Conservation (phyloP, 2,329 filamentous ascomycete species). For the Drechslera avenae region DNA sequence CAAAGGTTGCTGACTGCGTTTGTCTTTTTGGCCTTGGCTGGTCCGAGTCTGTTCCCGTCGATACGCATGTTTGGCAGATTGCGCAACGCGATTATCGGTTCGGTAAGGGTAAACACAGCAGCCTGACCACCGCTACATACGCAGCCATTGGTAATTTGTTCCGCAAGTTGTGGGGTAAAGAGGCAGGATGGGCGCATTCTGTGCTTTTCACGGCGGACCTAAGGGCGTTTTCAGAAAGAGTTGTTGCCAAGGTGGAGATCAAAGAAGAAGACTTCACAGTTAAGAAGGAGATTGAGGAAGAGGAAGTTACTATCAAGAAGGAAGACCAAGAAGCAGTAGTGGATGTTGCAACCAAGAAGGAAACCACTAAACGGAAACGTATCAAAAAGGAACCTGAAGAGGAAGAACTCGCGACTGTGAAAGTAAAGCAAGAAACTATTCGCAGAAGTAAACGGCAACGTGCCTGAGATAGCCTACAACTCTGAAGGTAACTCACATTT, state of each 20-base stretch:
- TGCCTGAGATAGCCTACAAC: no score
- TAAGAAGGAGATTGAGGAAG: conserved; percentile 39
- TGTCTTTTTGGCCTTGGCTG: conserved; percentile 95
- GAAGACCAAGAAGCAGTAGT: conserved; percentile 21
- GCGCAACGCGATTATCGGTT: conserved; percentile 95
- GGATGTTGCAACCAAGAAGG: conserved; percentile 33
- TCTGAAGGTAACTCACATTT: no score
- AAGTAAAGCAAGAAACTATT: conserved; percentile 46
- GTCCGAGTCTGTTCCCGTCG: conserved; percentile 92
- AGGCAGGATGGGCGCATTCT: conserved; percentile 97
- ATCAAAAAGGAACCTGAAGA: conserved; percentile 48
- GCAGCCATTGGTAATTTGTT: conserved; percentile 91
- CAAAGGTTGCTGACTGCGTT: conserved; percentile 96
- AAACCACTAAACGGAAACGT: conserved; percentile 44
- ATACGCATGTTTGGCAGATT: conserved; percentile 98
- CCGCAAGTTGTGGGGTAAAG: conserved; percentile 83
- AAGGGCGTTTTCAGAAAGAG: conserved; percentile 75
- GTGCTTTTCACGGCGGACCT: conserved; percentile 95
- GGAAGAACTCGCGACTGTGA: conserved; percentile 45
- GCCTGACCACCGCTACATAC: conserved; percentile 86
- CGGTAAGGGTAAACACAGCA: conserved; percentile 79
- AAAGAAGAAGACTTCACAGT: conserved; percentile 51
- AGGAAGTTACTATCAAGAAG: conserved; percentile 29
- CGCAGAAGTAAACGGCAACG: conserved; percentile 40
- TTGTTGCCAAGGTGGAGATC: conserved; percentile 57